Conservation (phyloP, 2,329 filamentous ascomycete genomes). For the Cadophora sp. region DNA sequence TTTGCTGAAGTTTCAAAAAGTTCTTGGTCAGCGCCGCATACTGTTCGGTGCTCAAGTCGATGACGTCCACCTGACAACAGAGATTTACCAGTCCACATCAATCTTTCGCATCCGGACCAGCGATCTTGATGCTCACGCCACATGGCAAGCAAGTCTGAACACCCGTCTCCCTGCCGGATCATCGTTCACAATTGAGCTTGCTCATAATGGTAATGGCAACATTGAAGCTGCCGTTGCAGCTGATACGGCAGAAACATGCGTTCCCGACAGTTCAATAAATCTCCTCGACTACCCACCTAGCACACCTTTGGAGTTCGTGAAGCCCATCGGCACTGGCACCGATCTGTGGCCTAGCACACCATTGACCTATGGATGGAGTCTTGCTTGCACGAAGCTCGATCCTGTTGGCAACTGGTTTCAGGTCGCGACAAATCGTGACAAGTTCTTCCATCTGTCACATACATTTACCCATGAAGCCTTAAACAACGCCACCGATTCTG, state of each 20-base stretch:
- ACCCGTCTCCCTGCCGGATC: conserved; percentile 39
- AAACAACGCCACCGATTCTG: conserved; percentile 64
- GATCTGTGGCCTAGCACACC: conserved; percentile 52
- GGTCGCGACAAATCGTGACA: conserved; percentile 53
- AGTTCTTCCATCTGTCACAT: conserved; percentile 63
- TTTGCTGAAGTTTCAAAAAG: conserved; percentile 42
- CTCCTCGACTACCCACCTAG: conserved; percentile 45
- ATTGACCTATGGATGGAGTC: conserved; percentile 31
- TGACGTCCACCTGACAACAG: conserved; percentile 1
- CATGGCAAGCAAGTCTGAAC: conserved; percentile 16
- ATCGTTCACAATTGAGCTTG: conserved; percentile 57
- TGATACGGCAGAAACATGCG: neutral
- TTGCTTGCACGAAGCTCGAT: conserved; percentile 55
- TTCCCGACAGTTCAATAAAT: conserved; percentile 46
- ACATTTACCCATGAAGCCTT: conserved; percentile 65
- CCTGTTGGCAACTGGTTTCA: conserved; percentile 58
- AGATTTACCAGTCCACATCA: conserved; percentile 4
- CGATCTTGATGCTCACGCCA: conserved; percentile 22
- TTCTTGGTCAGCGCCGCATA: conserved; percentile 36
- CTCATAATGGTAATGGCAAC: conserved; percentile 60
- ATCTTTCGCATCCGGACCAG: conserved; percentile 41
- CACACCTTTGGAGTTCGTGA: conserved; percentile 52
- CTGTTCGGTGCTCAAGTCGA: conserved; percentile 35
- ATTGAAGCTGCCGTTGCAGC: conserved; percentile 44
- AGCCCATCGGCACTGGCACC: conserved; percentile 56